Conservation (phyloP, 352 stramenopile genomes). For the Globisporangium emineosum region DNA sequence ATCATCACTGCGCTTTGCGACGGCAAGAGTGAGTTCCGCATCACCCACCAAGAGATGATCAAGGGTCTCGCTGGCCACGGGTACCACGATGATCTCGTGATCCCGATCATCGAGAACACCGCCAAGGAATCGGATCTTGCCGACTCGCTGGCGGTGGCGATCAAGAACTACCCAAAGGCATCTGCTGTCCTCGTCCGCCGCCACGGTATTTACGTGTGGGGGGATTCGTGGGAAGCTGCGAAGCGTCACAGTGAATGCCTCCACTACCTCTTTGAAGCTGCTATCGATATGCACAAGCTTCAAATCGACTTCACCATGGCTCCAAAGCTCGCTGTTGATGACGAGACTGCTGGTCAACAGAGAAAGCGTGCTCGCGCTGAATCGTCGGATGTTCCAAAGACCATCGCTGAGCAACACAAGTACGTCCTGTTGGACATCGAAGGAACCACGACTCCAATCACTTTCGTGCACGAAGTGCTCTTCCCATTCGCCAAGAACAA, state of each 20-base stretch:
- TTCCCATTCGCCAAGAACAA: conserved; percentile 89
- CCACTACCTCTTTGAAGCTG: conserved; percentile 95
- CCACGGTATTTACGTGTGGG: conserved; percentile 97
- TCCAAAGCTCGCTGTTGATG: conserved; percentile 19
- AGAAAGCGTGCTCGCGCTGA: conserved; percentile 36
- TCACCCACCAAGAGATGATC: conserved; percentile 97
- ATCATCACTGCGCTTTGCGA: conserved; percentile 90
- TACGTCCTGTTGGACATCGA: conserved; percentile 96
- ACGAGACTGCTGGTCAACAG: conserved; percentile 45
- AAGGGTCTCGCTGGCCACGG: conserved; percentile 93
- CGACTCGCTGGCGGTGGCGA: conserved; percentile 81
- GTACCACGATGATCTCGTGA: conserved; percentile 91
- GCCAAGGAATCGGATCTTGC: conserved; percentile 91
- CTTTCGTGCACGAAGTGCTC: conserved; percentile 94
- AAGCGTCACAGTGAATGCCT: conserved; percentile 96
- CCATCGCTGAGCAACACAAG: conserved; percentile 80
- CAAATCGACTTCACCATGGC: conserved; percentile 69
- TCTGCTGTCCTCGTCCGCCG: conserved; percentile 93
- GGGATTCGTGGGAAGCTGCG: conserved; percentile 93
- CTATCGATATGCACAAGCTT: conserved; percentile 89
- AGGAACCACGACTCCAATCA: conserved; percentile 94
- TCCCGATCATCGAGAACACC: conserved; percentile 97
- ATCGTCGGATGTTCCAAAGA: conserved; percentile 16
- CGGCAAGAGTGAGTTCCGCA: conserved; percentile 73
- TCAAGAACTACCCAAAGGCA: conserved; percentile 85